Percentiles rank a stretch among this genome's conserved stretches.
These are phyloP conservation scores for Pneumocystis canis DNA, from an alignment of 1,139 yeast species.

Conservation along the genomic window DNA sequence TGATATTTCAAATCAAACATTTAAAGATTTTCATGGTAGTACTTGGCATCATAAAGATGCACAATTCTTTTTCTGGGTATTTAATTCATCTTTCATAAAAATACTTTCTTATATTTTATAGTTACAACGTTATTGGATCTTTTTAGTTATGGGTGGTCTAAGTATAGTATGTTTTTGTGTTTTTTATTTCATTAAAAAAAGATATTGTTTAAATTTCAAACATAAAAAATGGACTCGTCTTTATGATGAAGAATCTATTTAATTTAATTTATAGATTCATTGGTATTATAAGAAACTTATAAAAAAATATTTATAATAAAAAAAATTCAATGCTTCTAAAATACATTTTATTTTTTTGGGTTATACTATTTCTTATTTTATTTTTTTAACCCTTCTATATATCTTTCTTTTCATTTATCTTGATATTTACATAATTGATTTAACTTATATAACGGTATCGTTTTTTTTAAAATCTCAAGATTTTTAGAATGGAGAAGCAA, in stretches of 20 bases:
- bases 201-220: not conserved
- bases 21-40: not conserved
- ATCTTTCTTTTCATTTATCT: not conserved
- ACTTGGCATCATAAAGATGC: not conserved
- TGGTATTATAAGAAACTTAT: not conserved
- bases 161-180: not conserved
- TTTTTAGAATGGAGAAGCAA: not conserved
- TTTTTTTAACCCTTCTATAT: too few relatives aligned
- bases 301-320: not conserved
- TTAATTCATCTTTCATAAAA: not conserved
- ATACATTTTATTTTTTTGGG: too few relatives aligned
- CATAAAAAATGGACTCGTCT: not conserved
- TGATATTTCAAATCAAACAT: not conserved
- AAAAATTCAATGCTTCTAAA: not conserved
- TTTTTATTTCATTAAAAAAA: not conserved
- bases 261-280: not conserved
- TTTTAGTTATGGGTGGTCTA: not conserved
- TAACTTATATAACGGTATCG: not conserved
- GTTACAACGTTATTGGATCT: not conserved
- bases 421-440: not conserved
- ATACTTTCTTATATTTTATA: not conserved
- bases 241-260: not conserved
- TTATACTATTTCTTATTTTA: too few relatives aligned
- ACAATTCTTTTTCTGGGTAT: not conserved
- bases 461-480: not conserved